Base-by-base conservation (phyloP, 495 filamentous ascomycete genomes). In the Jackrogersella minutella region DNA sequence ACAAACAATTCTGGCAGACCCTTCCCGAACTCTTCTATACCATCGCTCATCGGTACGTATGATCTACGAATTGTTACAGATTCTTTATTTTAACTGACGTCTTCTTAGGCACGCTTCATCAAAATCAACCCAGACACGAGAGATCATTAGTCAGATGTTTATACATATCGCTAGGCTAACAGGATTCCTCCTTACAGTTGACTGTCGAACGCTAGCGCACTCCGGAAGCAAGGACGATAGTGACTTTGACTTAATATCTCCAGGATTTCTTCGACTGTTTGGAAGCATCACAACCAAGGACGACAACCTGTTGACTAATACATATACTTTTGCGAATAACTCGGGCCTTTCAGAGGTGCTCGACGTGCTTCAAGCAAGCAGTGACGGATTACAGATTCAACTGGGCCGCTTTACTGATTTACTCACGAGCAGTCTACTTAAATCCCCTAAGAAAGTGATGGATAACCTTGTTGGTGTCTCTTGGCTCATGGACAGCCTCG, bases 401-500 rank as follows among this genome's bases (percentile, higher is more conserved):
- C 37, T 76, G 7, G 17, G 39, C 33, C 62, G 50, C 11, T 71
- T 84, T 19, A 75, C 77, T 5, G 66, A 73, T 37, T 44, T 68
- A 8, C 72, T 79, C 33, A 55, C 72, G 7, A 62, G 59, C 22
- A 70, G 75, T 8, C 64, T 83, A 22, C 58, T 73, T 1, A 74
- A 70, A 17, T 79, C 67, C 39, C 81, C 83, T 3, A 79, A 74
- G 60, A 62, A 63, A 50, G 57, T 81, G 16, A 74, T 78, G 36
- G 82, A 84, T 16, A 71, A 73, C 24, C 61, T 86, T 11, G 74
- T 63, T 3, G 71, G 74, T 11, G 51, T 79, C n/a, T 76, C 74
- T 56, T 64, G 65, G 33, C 61, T 82, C 5, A 61, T 72, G 14
- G 54, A 70, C 5, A 67, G 70, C 24, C 63, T 81, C 16, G 36